Evolutionary conservation across 441 rosid genomes (phyloP).

Genomic region (Pelargonium myrrhifolium): DNA sequence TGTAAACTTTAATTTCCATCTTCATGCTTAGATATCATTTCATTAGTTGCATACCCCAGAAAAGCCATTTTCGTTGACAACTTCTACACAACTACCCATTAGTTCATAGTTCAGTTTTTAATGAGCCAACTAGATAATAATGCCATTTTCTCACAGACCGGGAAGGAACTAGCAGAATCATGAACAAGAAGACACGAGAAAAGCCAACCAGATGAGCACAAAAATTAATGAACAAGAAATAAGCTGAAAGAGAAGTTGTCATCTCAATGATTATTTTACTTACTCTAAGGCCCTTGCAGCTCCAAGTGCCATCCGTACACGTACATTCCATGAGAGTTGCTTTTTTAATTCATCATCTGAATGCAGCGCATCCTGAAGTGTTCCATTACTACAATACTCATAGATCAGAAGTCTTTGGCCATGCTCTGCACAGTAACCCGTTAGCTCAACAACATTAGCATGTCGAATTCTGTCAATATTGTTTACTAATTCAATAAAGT

Average conservation of each 20-base stretch:
- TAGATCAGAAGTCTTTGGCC: constrained; percentile 77
- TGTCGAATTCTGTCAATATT: constrained; percentile 70
- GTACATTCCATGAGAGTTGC: constrained; percentile 69
- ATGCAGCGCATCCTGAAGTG: constrained; percentile 74
- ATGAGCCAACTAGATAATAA: background rate
- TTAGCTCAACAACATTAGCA: constrained; percentile 68
- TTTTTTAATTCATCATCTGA: constrained; percentile 61
- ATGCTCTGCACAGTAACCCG: constrained; percentile 95
- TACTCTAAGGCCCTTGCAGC: constrained; percentile 94
- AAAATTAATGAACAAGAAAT: background rate
- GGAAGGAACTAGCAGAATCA: background rate
- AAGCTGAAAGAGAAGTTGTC: background rate
- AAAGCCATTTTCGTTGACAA: no score
- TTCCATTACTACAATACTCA: constrained; percentile 77
- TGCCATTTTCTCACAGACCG: background rate
- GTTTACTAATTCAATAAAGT: constrained; percentile 73
- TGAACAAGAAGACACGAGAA: background rate
- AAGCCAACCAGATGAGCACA: background rate
- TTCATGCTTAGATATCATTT: no score
- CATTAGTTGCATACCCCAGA: no score
- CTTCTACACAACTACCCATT: no score
- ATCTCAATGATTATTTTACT: constrained; percentile 28
- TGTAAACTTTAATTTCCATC: no score
- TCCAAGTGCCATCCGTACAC: constrained; percentile 78
- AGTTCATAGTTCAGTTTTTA: no score